phyloP scores from a whole-genome alignment of 1,139 yeast genomes.

The Pneumocystis wakefieldiae region DNA sequence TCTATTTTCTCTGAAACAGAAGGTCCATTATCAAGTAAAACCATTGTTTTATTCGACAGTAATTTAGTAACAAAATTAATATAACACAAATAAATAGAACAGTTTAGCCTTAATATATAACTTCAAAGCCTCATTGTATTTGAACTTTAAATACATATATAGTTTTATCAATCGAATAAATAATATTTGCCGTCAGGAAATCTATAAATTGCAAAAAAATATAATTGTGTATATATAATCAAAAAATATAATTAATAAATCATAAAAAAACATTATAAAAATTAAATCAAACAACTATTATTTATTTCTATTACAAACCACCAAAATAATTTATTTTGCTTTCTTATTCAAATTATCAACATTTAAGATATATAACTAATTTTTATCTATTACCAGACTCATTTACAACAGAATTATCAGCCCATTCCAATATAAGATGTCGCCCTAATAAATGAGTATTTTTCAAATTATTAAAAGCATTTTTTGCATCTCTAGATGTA shows the following conservation, averaged over 20 bases:
- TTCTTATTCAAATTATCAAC: too few species aligned
- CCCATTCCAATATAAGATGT: constrained; percentile 87
- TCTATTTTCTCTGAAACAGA: not conserved
- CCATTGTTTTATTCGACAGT: not conserved
- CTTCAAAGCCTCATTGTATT: not conserved
- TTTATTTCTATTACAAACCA: too few species aligned
- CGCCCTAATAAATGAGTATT: constrained; percentile 97
- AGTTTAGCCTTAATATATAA: not conserved
- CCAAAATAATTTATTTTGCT: not conserved
- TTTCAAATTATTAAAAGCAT: constrained; percentile 84
- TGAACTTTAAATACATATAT: not conserved
- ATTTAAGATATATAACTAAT: not conserved
- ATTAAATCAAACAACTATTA: too few species aligned
- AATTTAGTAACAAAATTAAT: not conserved
- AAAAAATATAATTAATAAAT: too few species aligned
- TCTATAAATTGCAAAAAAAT: too few species aligned
- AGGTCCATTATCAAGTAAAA: not conserved
- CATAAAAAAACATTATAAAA: too few species aligned
- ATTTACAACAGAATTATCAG: constrained; percentile 44
- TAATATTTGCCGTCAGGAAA: too few species aligned
- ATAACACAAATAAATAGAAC: not conserved
- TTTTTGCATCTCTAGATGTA: constrained; percentile 80
- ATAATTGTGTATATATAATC: too few species aligned
- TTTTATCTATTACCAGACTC: not conserved
- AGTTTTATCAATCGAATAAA: not conserved